Conservation (phyloP, 345 rosid genomes). For the Hevea brasiliensis region DNA sequence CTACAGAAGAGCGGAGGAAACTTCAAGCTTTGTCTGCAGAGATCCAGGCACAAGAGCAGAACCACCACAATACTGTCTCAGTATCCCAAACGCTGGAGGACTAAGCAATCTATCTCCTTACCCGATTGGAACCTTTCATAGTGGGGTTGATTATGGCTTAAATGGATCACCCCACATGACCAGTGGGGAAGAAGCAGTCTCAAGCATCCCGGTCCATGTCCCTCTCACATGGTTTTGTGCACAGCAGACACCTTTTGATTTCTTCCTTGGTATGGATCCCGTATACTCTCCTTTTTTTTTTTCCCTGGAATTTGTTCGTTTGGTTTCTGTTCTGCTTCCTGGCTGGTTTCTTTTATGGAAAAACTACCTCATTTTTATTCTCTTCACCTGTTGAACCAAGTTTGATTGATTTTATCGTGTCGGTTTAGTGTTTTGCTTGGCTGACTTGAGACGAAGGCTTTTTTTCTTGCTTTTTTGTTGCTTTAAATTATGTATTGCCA, state of each 20-base stretch:
- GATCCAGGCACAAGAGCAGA: conserved; percentile 24
- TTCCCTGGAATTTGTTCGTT: neutral
- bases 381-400: neutral
- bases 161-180: conserved; percentile 26
- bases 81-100: conserved; percentile 18
- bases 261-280: conserved; percentile 30
- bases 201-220: conserved; percentile 18
- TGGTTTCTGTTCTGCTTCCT: conserved; percentile 29
- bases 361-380: neutral
- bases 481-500: conserved; percentile 6
- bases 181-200: conserved; percentile 22
- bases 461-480: conserved; percentile 18
- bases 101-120: conserved; percentile 15
- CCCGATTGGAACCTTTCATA: conserved; percentile 32
- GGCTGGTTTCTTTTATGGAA: conserved; percentile 7
- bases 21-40: conserved; percentile 29
- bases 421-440: neutral
- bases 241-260: conserved; percentile 38
- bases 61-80: conserved; percentile 24
- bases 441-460: conserved; percentile 21
- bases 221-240: conserved; percentile 28
- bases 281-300: neutral
- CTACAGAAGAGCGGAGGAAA: conserved; percentile 34
- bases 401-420: no score
- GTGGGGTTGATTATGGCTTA: conserved; percentile 24